Evolutionary conservation across 106 monocot genomes (phyloP).

Genomic region (Posidonia australis): DNA sequence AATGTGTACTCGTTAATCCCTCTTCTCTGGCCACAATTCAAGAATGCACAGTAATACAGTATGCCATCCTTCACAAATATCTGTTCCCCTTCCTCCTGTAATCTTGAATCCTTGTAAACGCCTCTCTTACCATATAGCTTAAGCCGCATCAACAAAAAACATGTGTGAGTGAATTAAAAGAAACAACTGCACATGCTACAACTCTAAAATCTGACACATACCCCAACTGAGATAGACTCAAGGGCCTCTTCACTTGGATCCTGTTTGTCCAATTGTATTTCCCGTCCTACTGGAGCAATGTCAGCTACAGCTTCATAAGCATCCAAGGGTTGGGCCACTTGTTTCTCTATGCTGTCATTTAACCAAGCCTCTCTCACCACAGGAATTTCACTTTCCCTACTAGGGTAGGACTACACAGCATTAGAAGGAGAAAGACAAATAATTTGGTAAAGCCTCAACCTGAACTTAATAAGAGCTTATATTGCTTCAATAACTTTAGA

Average conservation of each 20-base stretch:
- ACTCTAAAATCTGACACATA: slow-evolving; percentile 5
- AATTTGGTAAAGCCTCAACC: not conserved
- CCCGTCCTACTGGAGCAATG: slow-evolving; percentile 37
- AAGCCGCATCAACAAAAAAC: slow-evolving; percentile 24
- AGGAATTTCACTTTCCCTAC: slow-evolving; percentile 50
- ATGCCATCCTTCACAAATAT: slow-evolving; percentile 64
- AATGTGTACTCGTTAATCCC: slow-evolving; percentile 58
- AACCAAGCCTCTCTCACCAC: slow-evolving; percentile 74
- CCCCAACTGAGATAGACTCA: slow-evolving; percentile 45
- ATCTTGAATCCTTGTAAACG: slow-evolving; percentile 44
- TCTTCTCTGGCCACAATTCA: slow-evolving; percentile 41
- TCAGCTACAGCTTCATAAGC: slow-evolving; percentile 56
- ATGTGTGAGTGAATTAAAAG: not conserved
- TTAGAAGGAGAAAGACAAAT: not conserved
- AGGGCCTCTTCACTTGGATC: slow-evolving; percentile 45
- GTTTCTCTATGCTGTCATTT: slow-evolving; percentile 49
- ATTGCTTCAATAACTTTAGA: slow-evolving; percentile 52
- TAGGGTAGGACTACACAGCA: too few species aligned
- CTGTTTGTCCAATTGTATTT: slow-evolving; percentile 46
- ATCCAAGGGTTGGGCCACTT: slow-evolving; percentile 39
- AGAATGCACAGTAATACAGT: slow-evolving; percentile 58
- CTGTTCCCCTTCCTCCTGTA: slow-evolving; percentile 32
- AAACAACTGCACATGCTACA: too few species aligned
- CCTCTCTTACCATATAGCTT: slow-evolving; percentile 64
- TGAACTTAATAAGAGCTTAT: slow-evolving; percentile 14